Evolutionary conservation across 2,329 filamentous ascomycete species (phyloP), one percentile per base, ranked within the genome.

Genomic region (Colletotrichum tanaceti): DNA sequence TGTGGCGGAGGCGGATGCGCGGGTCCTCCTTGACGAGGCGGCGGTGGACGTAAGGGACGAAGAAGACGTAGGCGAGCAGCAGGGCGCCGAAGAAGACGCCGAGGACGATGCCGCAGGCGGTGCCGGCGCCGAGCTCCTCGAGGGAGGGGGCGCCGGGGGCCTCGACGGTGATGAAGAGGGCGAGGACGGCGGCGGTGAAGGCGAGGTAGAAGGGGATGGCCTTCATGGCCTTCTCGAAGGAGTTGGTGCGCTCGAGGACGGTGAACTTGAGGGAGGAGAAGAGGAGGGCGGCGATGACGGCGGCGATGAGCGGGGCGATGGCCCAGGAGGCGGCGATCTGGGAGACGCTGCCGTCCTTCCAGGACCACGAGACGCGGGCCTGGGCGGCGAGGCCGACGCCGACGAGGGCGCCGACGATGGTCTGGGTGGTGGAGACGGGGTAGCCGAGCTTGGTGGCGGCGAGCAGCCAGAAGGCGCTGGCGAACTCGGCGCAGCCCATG

Each of bases 1-100:
- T 72, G 59, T 80, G 76, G 58, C 74, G 78, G 58, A 74, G 71
- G n/a, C 74, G 73, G 60, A 80, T 65, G 18, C 75, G 75, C 18
- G 73, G 39, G 61, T 79, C 78, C 57, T 77, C 63, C 63, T 74
- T 75, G 69, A 80, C 63, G 20, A 80, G 72, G 20, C 75, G 73
- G 43, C 77, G 75, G 62, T 80, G 72, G 60, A 78, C 75, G 69
- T 76, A 80, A 0, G 78, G 79, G 14, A 79, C 43, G 72, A 80
- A 80, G 73, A 80, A 80, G 58, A 75, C 63, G 61, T 76, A 76
- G 6, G 74, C 68, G 20, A 80, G 72, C 14, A 73, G 16, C 9
- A 77, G 73, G 43, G 73, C 71, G 7, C 77, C 78, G 44, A 73
- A 73, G 69, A 76, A 78, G 49, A 78, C 77, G 28, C 72, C 73